phyloP scores from a whole-genome alignment of 805 yeast species.

The Suhomyces sp. region DNA sequence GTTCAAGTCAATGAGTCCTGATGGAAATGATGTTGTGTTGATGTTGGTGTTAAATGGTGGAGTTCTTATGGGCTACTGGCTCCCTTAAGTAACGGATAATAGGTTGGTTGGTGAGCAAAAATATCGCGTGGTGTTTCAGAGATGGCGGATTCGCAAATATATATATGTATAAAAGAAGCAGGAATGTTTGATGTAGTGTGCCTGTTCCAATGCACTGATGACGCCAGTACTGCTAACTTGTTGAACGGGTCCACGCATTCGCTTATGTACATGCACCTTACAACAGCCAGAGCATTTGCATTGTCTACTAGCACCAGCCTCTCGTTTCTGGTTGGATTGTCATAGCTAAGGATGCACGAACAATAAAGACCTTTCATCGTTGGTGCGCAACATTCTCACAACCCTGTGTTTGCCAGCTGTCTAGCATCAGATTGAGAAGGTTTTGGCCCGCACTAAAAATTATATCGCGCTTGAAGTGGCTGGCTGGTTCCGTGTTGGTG shows the following conservation, averaged over 20 bases:
- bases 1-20: conserved; percentile 3
- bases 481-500: background rate
- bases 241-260: background rate
- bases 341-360: background rate
- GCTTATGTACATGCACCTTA: background rate
- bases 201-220: background rate
- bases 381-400: background rate
- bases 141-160: background rate
- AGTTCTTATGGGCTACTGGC: background rate
- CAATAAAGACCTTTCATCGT: background rate
- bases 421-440: background rate
- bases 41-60: no score
- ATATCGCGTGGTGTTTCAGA: background rate
- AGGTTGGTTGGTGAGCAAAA: background rate
- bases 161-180: background rate
- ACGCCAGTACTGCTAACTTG: background rate
- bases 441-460: background rate
- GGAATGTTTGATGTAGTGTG: background rate
- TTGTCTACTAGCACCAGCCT: conserved; percentile 1
- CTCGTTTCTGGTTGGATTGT: background rate
- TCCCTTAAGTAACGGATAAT: background rate
- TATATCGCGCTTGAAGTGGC: background rate
- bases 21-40: background rate
- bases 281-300: background rate
- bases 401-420: background rate